phyloP scores from a whole-genome alignment of 1,139 yeast genomes.

The Suhomyces coccinellae region DNA sequence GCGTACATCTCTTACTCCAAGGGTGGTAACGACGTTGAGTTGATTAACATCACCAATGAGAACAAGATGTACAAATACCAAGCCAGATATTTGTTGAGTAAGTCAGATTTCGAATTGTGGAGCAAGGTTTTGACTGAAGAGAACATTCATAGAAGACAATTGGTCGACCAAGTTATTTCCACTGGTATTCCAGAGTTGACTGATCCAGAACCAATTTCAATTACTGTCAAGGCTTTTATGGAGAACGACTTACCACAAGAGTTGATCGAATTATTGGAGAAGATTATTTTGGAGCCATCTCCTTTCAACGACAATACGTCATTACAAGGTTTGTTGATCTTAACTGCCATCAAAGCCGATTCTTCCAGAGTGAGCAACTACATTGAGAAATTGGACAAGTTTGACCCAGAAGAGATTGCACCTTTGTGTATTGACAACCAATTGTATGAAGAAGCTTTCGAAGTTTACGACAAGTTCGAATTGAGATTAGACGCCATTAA shows the following conservation, averaged over 20 bases:
- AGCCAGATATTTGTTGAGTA: slow-evolving; percentile 86
- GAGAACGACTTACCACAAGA: slow-evolving; percentile 91
- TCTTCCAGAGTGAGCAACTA: slow-evolving; percentile 79
- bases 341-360: slow-evolving; percentile 96
- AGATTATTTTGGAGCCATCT: slow-evolving; percentile 94
- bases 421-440: slow-evolving; percentile 88
- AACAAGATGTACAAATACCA: slow-evolving; percentile 98
- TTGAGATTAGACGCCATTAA: slow-evolving; percentile 77
- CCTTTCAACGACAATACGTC: slow-evolving; percentile 95
- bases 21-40: slow-evolving; percentile 88
- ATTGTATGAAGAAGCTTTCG: slow-evolving; percentile 90
- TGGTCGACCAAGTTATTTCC: slow-evolving; percentile 91
- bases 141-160: slow-evolving; percentile 83
- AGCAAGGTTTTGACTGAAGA: slow-evolving; percentile 70
- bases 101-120: slow-evolving; percentile 87
- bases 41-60: slow-evolving; percentile 89
- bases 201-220: slow-evolving; percentile 94
- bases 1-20: slow-evolving; percentile 97
- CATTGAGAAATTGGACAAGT: slow-evolving; percentile 86
- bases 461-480: slow-evolving; percentile 85
- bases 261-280: slow-evolving; percentile 89
- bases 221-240: slow-evolving; percentile 97
- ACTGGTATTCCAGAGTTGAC: slow-evolving; percentile 95
- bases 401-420: slow-evolving; percentile 92
- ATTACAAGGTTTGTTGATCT: slow-evolving; percentile 84